Base-by-base conservation (phyloP, 1,284 basidiomycete genomes). In the Exsudoporus floridanus region DNA sequence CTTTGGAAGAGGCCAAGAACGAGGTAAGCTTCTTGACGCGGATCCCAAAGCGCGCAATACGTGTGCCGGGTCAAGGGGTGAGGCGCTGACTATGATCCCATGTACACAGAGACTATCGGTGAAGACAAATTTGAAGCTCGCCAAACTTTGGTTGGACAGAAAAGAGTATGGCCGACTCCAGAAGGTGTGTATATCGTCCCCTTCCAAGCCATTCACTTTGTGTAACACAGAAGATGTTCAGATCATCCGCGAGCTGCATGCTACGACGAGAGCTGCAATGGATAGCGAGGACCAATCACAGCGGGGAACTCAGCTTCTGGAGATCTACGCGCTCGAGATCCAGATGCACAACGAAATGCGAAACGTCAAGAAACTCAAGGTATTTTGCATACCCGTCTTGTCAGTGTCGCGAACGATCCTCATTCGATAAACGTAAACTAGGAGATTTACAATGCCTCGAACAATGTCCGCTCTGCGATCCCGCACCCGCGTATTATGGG, bases 401-500 rank as follows among this genome's bases (percentile, higher is more conserved):
- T 23, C 14, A 21, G 0, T 16, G 27, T 31, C 23, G 28, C 27
- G 23, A 31, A 39, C 46, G 14, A 30, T 21, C 18, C 16, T 54
- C 27, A 34, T 36, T 6, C 16, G 23, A 53, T 23, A 37, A 18
- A 47, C 31, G 12, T 46, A 21, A 31, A 23, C 41, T 64, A 94
- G 92, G 93, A 98, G 72, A 97, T 98, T 49, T 99, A 99, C 75
- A 93, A 97, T 59, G 94, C 95, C 6, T 90, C 94, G 2, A 90
- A 92, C 60, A 83, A 86, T 49, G 93, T 99, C 52, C 90, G 92
- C 49, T 96, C 94, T 31, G 97, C 97, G 8, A 98, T 99, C 55
- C 95, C 96, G 10, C 97, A 99, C 74, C 97, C 97, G 8, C 85
- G 94, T 25, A 98, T 99, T 66, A 94, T 98, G 90, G 97, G 96